Conservation (phyloP, 2,329 filamentous ascomycete genomes). For the Fusarium sulawesiense region DNA sequence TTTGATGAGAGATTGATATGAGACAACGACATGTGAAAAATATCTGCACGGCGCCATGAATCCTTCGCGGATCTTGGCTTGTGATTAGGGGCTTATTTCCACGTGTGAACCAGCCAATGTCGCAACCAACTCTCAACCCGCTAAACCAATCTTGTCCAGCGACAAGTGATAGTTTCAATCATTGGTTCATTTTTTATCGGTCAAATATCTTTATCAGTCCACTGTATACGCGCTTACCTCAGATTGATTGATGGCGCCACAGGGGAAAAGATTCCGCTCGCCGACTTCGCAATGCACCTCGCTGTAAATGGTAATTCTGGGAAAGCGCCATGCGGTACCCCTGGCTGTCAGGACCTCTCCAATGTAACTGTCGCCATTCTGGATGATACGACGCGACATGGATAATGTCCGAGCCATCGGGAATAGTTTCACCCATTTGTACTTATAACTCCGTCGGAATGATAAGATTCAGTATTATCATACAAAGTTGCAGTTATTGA, state of each 20-base stretch:
- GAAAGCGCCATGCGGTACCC: background rate
- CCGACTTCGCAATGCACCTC: slow-evolving; percentile 12
- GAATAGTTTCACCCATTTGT: background rate
- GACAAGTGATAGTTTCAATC: background rate
- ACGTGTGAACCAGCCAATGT: slow-evolving; percentile 19
- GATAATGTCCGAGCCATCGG: slow-evolving; percentile 16
- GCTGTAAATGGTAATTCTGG: background rate
- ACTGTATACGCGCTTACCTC: slow-evolving; percentile 13
- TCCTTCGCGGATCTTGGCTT: slow-evolving; percentile 32
- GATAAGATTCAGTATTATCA: no score
- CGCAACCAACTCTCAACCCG: background rate
- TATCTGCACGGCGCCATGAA: background rate
- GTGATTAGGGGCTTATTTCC: slow-evolving; percentile 32
- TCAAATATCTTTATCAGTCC: background rate
- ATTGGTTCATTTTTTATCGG: slow-evolving; percentile 3
- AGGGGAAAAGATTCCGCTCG: background rate
- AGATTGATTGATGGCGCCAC: slow-evolving; percentile 20
- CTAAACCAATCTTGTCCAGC: background rate
- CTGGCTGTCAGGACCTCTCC: slow-evolving; percentile 4
- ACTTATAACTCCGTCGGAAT: no score
- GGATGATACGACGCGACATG: slow-evolving; percentile 10
- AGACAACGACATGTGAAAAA: background rate
- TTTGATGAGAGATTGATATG: background rate
- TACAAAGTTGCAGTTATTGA: background rate
- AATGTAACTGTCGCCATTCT: background rate